Base-by-base conservation (phyloP, 768 basidiomycete genomes). In the Mycena leptocephala region DNA sequence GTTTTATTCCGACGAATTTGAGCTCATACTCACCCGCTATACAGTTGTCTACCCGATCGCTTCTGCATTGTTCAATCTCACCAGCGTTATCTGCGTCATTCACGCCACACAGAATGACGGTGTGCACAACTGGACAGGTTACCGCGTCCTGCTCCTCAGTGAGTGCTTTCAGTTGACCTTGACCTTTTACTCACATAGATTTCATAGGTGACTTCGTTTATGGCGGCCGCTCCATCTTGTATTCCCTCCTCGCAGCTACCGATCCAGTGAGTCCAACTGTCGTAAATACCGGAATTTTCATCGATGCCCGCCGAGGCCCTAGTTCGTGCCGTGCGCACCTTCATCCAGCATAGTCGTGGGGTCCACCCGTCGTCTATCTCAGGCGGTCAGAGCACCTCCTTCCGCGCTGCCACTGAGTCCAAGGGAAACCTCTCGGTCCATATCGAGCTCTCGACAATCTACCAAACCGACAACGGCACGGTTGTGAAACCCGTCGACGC, bases 1-100 rank as follows among this genome's bases (percentile, higher is more conserved):
- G 72, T 55, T 35, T 16, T 6, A 4, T 24, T 33, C 16, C 61
- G 33, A 24, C 5, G 3, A 18, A 62, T 20, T 2, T 6, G 4
- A 22, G 1, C 6, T 46, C n/a, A 33, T 46, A 24, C 5, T 53
- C 48, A n/a, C 51, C 58, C 3, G n/a, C 4, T 48, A 28, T 24
- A 26, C 35, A 79, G 79, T 70, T 20, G 26, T 76, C 8, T 79
- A 79, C 32, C 79, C 79, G 7, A 30, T 78, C 26, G 76, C 72
- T 8, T 79, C 79, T 14, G 74, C 74, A 5, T 28, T 78, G 22
- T 68, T 79, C 62, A 79, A 78, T 43, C 59, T 79, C 10, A 48
- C 70, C 8, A 79, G 76, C 55, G 72, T 79, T 7, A 61, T 67
- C 16, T 76, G 74, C 24, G 79, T 72, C 22, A 74, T 79, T 46